Base-by-base conservation (phyloP, 208 protist genomes). In the Acanthamoeba lenticulata region DNA sequence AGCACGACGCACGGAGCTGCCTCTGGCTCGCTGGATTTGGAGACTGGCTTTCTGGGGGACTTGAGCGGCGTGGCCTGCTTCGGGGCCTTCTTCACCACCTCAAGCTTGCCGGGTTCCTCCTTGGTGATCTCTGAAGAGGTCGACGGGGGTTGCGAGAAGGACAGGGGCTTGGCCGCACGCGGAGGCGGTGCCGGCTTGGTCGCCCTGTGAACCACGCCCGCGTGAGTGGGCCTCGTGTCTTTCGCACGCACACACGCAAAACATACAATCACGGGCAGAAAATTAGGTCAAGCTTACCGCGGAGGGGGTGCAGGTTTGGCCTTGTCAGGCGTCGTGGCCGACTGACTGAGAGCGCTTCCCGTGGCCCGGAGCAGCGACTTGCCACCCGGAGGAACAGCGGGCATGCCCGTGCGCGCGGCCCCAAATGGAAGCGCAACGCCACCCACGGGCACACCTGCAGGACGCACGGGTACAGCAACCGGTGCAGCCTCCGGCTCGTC, bases 181-280 rank as follows among this genome's bases (percentile, higher is more conserved):
- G 60, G 88, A 27, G 88, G 88, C 2, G 88, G 60, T 17, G 45
- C 88, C 17, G 57, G 88, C 57, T 92, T 92, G 57, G 34, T 19
- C 0, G n/a, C 62, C 11, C 52, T 90, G 81, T 90, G 15, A 9
- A 52, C 11, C 74, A 52, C 60, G 29, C 60, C 19, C 11, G 21
- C 60, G 60, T n/a, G n/a, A n/a, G n/a, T n/a, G n/a, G n/a, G n/a
- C n/a, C n/a, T n/a, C n/a, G n/a, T n/a, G n/a, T n/a, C n/a, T n/a
- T n/a, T n/a, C n/a, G n/a, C n/a, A n/a, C n/a, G n/a, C n/a, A n/a
- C n/a, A 69, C n/a, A 36, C 60, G 11, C 60, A 27, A 11, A 42
- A 72, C 62, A 72, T 15, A n/a, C 15, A 15, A 72, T 13, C 19
- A 72, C 24, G 1, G 1, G 62, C 32, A 15, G 34, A 11, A 81